phyloP scores from a whole-genome alignment of 805 yeast genomes.

The Kazachstania taianensis region DNA sequence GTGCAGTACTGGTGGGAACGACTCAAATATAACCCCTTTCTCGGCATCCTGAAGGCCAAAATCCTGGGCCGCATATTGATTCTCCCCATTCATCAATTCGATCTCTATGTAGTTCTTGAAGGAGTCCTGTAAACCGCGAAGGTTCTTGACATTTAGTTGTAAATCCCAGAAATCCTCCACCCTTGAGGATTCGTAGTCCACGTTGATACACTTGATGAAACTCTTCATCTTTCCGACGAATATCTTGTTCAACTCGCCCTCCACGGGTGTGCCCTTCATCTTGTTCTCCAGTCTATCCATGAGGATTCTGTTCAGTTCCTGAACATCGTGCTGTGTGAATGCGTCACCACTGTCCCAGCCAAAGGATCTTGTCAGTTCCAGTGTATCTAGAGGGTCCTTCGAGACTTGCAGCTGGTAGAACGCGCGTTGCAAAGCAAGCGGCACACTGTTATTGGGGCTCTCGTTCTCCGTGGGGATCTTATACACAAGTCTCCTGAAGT shows the following conservation, averaged over 20 bases:
- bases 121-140: slow-evolving; percentile 60
- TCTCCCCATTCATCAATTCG: slow-evolving; percentile 88
- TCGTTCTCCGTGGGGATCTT: slow-evolving; percentile 73
- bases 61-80: slow-evolving; percentile 87
- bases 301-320: slow-evolving; percentile 85
- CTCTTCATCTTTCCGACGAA: slow-evolving; percentile 97
- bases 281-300: slow-evolving; percentile 89
- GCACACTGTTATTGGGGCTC: slow-evolving; percentile 48
- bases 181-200: slow-evolving; percentile 85
- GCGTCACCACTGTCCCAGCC: slow-evolving; percentile 98
- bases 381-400: slow-evolving; percentile 67
- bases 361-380: slow-evolving; percentile 80
- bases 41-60: slow-evolving; percentile 90
- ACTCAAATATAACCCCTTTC: slow-evolving; percentile 87
- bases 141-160: slow-evolving; percentile 83
- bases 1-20: slow-evolving; percentile 87
- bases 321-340: slow-evolving; percentile 96
- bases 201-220: slow-evolving; percentile 83
- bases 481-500: slow-evolving; percentile 77
- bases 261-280: slow-evolving; percentile 82
- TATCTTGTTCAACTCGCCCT: slow-evolving; percentile 61
- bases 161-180: slow-evolving; percentile 97
- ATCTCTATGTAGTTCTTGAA: slow-evolving; percentile 81
- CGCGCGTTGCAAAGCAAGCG: slow-evolving; percentile 77
- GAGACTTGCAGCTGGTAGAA: slow-evolving; percentile 75